Percentiles rank a stretch among this genome's conserved stretches.
Evolutionary conservation across 2,329 filamentous ascomycete genomes (phyloP).

Genomic region (Calonectria pseudoreteaudii): DNA sequence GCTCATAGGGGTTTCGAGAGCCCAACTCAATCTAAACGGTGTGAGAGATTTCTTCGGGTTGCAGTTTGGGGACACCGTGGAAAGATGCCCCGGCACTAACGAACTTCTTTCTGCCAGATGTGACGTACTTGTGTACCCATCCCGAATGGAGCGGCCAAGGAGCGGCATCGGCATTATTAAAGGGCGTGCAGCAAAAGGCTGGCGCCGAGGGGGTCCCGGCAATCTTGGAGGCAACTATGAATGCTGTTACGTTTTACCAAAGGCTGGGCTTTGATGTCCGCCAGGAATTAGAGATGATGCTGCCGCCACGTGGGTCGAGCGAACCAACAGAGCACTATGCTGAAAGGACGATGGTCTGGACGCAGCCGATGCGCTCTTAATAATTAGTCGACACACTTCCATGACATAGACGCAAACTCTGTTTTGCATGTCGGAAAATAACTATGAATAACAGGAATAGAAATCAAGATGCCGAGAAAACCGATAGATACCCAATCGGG

Average conservation of each 20-base stretch:
- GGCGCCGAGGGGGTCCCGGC: conserved; percentile 47
- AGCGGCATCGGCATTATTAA: conserved; percentile 49
- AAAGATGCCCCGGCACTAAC: conserved; percentile 25
- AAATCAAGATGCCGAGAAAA: conserved; percentile 8
- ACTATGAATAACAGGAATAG: conserved; percentile 20
- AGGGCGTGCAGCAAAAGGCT: conserved; percentile 48
- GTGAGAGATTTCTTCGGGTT: conserved; percentile 15
- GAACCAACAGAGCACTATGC: conserved; percentile 49
- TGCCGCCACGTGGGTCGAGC: conserved; percentile 45
- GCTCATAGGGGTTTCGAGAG: background rate
- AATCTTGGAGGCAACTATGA: conserved; percentile 54
- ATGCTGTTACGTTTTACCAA: conserved; percentile 53
- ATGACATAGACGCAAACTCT: conserved; percentile 4
- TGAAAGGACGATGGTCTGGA: conserved; percentile 50
- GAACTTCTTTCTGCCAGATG: conserved; percentile 42
- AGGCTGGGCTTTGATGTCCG: conserved; percentile 50
- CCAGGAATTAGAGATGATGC: conserved; percentile 49
- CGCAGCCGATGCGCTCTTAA: conserved; percentile 19
- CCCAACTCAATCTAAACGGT: conserved; percentile 16
- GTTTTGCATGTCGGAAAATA: conserved; percentile 8
- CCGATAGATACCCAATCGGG: conserved; percentile 1
- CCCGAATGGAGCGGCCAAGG: conserved; percentile 50
- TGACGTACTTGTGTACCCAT: conserved; percentile 55
- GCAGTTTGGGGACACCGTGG: background rate
- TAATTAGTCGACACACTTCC: conserved; percentile 11